Percentiles rank a stretch among this genome's conserved stretches.
Evolutionary conservation across 306 rosid species (phyloP).

Genomic region (Prosopis cineraria): DNA sequence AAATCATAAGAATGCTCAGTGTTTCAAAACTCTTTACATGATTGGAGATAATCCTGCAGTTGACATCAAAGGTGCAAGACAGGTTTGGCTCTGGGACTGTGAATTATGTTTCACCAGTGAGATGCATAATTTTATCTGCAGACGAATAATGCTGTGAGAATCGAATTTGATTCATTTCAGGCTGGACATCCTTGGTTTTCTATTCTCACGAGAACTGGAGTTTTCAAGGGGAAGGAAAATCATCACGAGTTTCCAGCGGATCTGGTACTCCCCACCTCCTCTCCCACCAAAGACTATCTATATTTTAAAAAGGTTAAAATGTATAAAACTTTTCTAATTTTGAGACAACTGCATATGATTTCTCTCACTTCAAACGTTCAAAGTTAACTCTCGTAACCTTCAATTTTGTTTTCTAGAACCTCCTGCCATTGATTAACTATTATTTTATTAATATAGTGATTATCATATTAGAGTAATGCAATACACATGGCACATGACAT

Average conservation of each 20-base stretch:
- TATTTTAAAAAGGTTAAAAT: background rate
- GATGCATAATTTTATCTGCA: constrained; percentile 16
- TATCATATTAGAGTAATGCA: too few relatives aligned
- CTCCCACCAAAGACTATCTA: background rate
- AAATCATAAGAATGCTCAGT: constrained; percentile 37
- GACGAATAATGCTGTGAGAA: constrained; percentile 8
- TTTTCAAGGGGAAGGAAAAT: constrained; percentile 84
- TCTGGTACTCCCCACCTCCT: constrained; percentile 42
- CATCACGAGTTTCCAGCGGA: constrained; percentile 57
- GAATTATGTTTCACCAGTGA: constrained; percentile 21
- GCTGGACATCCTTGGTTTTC: constrained; percentile 96
- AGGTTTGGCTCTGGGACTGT: constrained; percentile 50
- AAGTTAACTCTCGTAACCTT: too few relatives aligned
- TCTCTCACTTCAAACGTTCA: too few relatives aligned
- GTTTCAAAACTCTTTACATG: constrained; percentile 77
- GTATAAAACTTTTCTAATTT: too few relatives aligned
- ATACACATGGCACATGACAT: too few relatives aligned
- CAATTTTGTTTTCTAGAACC: too few relatives aligned
- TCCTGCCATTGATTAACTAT: too few relatives aligned
- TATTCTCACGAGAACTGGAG: constrained; percentile 90
- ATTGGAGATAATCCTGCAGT: constrained; percentile 94
- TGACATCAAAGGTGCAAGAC: constrained; percentile 77
- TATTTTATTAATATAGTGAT: too few relatives aligned
- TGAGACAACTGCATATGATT: too few relatives aligned
- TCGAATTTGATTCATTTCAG: constrained; percentile 48